A percentile compares a stretch with the other conserved stretches of the same genome.
These are phyloP conservation scores for Candida frijolesensis DNA, from an alignment of 1,139 yeast genomes.

Conservation along the genomic window DNA sequence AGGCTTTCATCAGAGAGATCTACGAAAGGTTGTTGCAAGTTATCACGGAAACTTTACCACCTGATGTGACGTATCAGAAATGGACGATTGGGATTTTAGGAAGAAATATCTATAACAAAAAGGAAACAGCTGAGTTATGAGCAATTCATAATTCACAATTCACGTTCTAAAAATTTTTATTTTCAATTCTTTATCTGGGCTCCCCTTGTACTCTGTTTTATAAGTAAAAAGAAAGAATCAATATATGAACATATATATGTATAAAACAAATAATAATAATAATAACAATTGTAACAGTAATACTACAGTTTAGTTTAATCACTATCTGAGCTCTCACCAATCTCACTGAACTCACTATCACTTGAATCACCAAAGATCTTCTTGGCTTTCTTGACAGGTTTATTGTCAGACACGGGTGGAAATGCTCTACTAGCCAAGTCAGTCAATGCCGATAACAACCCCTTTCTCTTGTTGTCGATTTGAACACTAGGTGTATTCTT, in stretches of 20 bases:
- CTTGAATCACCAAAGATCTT: constrained; percentile 3
- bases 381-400: not conserved
- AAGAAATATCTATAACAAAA: constrained; percentile 15
- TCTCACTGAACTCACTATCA: constrained; percentile 19
- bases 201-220: constrained; percentile 1
- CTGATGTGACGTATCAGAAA: constrained; percentile 18
- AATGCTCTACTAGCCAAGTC: constrained; percentile 60
- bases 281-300: not conserved
- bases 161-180: not conserved
- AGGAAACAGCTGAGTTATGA: constrained; percentile 2
- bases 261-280: no score
- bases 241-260: not conserved
- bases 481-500: not conserved
- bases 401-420: constrained; percentile 58
- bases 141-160: no score
- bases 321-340: constrained; percentile 19
- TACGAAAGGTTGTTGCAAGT: constrained; percentile 32
- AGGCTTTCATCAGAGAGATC: constrained; percentile 34
- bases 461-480: constrained; percentile 18
- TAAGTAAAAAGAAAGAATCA: not conserved
- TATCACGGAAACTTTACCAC: constrained; percentile 19
- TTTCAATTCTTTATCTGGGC: not conserved
- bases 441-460: constrained; percentile 51
- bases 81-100: constrained; percentile 21
- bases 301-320: constrained; percentile 4